Conservation (phyloP, 2,329 filamentous ascomycete genomes). For the Neofusicoccum sp. region DNA sequence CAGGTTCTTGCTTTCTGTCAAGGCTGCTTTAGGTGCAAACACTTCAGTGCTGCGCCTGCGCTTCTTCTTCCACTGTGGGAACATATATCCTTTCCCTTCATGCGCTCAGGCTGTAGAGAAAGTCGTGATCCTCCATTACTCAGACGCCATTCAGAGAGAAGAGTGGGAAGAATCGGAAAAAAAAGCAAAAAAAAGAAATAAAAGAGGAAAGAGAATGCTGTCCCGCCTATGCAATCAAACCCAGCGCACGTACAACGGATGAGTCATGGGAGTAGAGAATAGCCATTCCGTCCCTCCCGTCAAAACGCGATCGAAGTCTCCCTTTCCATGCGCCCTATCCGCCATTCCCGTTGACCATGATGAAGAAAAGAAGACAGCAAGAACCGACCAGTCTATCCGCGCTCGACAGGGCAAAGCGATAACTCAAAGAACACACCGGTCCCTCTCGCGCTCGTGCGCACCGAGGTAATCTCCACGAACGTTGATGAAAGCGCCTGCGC, state of each 20-base stretch:
- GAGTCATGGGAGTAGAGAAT: background rate
- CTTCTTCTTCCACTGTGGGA: background rate
- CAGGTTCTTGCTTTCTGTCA: background rate
- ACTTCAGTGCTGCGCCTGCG: background rate
- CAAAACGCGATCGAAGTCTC: background rate
- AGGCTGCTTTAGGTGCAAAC: background rate
- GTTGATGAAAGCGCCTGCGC: conserved; percentile 79
- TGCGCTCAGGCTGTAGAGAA: background rate
- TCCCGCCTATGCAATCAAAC: background rate
- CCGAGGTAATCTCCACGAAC: conserved; percentile 35
- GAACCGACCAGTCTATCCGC: background rate
- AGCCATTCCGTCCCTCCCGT: background rate
- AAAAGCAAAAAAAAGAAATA: background rate
- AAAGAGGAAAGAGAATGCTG: conserved; percentile 5
- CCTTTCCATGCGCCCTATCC: background rate
- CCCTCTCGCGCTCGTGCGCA: conserved; percentile 13
- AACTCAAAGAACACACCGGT: background rate
- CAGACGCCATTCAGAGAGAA: background rate
- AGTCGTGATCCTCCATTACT: background rate
- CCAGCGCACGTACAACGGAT: background rate
- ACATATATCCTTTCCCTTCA: background rate
- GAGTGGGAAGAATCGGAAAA: background rate
- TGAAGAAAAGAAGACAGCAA: background rate
- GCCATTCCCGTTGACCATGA: background rate
- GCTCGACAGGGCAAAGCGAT: background rate